phyloP scores from a whole-genome alignment of 2,329 filamentous ascomycete species.

The Aspergillus ochraceoroseus region DNA sequence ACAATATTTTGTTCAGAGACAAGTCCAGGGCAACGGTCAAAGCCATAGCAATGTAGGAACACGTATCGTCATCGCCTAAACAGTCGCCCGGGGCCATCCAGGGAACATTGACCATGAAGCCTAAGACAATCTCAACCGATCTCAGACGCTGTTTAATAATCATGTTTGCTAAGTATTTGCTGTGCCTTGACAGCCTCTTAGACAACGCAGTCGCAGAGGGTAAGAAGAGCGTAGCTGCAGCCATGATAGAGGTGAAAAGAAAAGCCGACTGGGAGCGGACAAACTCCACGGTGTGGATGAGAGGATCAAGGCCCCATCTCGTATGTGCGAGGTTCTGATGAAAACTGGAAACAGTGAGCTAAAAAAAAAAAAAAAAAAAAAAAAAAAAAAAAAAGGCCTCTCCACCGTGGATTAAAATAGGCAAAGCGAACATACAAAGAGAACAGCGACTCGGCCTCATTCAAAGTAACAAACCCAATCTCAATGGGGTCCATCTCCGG shows the following conservation, averaged over 20 bases:
- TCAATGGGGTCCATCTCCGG: constrained; percentile 63
- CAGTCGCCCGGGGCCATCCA: constrained; percentile 58
- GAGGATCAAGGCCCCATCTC: constrained; percentile 66
- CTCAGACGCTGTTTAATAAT: constrained; percentile 59
- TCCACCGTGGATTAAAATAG: no score
- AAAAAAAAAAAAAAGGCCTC: no score
- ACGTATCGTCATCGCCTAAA: constrained; percentile 62
- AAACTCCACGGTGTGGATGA: constrained; percentile 61
- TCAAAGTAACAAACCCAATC: constrained; percentile 61
- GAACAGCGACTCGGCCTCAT: constrained; percentile 62
- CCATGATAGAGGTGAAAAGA: constrained; percentile 65
- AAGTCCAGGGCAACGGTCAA: constrained; percentile 65
- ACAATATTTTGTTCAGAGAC: constrained; percentile 64
- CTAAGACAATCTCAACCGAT: constrained; percentile 68
- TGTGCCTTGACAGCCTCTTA: constrained; percentile 61
- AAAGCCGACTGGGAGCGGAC: constrained; percentile 65
- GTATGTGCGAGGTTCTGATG: constrained; percentile 67
- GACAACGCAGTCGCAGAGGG: constrained; percentile 60
- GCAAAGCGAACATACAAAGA: constrained; percentile 51
- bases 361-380: no score
- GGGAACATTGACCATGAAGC: constrained; percentile 70
- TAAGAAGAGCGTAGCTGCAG: constrained; percentile 63
- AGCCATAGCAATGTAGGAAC: constrained; percentile 65
- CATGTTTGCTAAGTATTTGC: constrained; percentile 57
- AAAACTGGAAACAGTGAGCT: constrained; percentile 48